phyloP scores from a whole-genome alignment of 1,284 basidiomycete species.

The Naganishia sp. region DNA sequence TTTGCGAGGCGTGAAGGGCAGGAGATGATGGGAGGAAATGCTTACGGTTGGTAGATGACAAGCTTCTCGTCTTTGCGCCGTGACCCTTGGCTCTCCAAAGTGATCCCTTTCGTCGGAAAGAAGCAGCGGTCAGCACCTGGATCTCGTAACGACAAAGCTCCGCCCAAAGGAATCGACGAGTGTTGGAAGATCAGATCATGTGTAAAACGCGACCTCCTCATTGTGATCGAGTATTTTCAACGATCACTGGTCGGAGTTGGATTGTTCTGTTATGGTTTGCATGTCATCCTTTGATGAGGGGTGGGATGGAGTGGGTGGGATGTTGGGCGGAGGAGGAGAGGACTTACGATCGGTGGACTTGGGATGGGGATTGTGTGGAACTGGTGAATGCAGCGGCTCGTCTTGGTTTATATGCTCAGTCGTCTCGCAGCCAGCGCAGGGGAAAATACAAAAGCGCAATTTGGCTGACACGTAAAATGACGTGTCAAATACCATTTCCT shows the following conservation, averaged over 20 bases:
- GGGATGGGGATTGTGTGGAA: no score
- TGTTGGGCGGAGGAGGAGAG: neutral
- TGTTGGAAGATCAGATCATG: conserved; percentile 31
- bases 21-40: neutral
- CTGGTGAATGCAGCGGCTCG: neutral
- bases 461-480: no score
- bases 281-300: conserved; percentile 26
- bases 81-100: no score
- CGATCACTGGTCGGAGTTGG: conserved; percentile 32
- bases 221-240: conserved; percentile 10
- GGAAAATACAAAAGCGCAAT: conserved; percentile 3
- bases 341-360: neutral
- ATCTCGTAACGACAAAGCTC: neutral
- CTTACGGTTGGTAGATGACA: neutral
- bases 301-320: neutral
- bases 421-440: neutral
- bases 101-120: neutral
- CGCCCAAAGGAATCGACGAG: neutral
- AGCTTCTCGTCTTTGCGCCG: no score
- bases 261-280: conserved; percentile 32
- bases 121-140: neutral
- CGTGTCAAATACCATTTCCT: no score
- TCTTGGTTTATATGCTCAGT: conserved; percentile 3
- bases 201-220: conserved; percentile 32
- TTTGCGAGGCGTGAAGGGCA: neutral